A percentile compares a stretch with the other conserved stretches of the same genome.
Evolutionary conservation across 768 basidiomycete genomes (phyloP).

Genomic region (Suillus variegatus): DNA sequence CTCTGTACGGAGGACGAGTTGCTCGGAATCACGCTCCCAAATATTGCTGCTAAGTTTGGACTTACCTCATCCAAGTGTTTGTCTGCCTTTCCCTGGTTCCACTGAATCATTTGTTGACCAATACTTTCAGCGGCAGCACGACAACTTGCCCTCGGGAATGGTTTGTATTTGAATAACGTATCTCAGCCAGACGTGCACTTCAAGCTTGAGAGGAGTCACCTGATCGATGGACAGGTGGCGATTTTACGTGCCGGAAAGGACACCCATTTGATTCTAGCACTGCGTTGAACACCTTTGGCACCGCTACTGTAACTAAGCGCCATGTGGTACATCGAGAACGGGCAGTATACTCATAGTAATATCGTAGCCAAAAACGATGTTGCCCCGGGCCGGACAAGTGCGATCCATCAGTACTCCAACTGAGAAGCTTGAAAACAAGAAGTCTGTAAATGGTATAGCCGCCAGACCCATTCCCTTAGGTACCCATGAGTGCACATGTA

Average conservation of each 20-base stretch:
- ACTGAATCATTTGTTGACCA: slow-evolving; percentile 9
- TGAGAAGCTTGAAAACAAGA: no score
- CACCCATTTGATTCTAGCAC: slow-evolving; percentile 58
- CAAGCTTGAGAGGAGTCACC: slow-evolving; percentile 42
- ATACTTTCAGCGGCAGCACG: slow-evolving; percentile 59
- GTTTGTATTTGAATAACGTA: slow-evolving; percentile 71
- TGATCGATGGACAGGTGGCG: slow-evolving; percentile 63
- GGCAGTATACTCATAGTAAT: neutral
- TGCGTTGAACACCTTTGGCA: slow-evolving; percentile 22
- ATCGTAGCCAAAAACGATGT: neutral
- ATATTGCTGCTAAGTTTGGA: slow-evolving; percentile 59
- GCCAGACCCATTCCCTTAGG: no score
- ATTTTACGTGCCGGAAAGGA: slow-evolving; percentile 78
- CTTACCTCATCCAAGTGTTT: slow-evolving; percentile 66
- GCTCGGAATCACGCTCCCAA: slow-evolving; percentile 52
- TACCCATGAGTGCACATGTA: no score
- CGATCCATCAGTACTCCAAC: no score
- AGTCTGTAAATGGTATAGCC: no score
- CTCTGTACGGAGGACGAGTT: slow-evolving; percentile 53
- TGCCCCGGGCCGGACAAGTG: no score
- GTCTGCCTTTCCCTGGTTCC: slow-evolving; percentile 22
- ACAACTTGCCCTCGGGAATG: slow-evolving; percentile 60
- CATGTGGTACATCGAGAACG: neutral
- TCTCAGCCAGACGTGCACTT: slow-evolving; percentile 52
- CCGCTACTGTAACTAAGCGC: neutral